Percentiles rank a stretch among this genome's conserved stretches.
phyloP scores from a whole-genome alignment of 805 yeast species.

The Wickerhamomyces subpelliculosus region DNA sequence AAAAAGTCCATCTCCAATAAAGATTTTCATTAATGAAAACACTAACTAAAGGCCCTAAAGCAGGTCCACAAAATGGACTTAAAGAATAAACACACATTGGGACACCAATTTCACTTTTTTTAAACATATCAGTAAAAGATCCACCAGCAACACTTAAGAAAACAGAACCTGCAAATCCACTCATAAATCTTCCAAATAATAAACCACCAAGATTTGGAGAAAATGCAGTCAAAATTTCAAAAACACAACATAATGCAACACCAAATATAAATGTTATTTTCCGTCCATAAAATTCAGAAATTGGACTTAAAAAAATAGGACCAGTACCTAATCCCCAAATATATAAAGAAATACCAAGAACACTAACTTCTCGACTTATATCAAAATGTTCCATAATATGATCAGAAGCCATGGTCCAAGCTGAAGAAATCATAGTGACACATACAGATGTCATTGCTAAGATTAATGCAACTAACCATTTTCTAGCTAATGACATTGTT shows the following conservation, averaged over 20 bases:
- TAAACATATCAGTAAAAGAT: slow-evolving; percentile 63
- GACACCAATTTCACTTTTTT: slow-evolving; percentile 50
- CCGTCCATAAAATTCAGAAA: slow-evolving; percentile 63
- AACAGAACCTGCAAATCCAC: slow-evolving; percentile 70
- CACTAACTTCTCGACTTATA: slow-evolving; percentile 47
- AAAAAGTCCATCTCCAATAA: slow-evolving; percentile 68
- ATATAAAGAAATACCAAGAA: slow-evolving; percentile 55
- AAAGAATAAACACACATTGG: slow-evolving; percentile 65
- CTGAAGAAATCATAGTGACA: slow-evolving; percentile 64
- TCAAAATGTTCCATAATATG: slow-evolving; percentile 40
- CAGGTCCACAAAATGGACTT: slow-evolving; percentile 65
- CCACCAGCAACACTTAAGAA: slow-evolving; percentile 77
- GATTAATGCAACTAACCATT: slow-evolving; percentile 49
- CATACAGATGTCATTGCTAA: slow-evolving; percentile 51
- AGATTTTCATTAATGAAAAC: slow-evolving; percentile 43
- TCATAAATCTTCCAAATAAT: slow-evolving; percentile 55
- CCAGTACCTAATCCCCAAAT: slow-evolving; percentile 67
- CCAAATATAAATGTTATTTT: slow-evolving; percentile 52
- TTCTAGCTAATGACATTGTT: slow-evolving; percentile 36
- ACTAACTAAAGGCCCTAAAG: slow-evolving; percentile 59
- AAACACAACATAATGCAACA: slow-evolving; percentile 47
- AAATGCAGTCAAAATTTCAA: slow-evolving; percentile 52
- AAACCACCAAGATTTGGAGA: slow-evolving; percentile 57
- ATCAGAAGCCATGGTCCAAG: slow-evolving; percentile 55
- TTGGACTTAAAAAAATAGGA: slow-evolving; percentile 59